phyloP scores from a whole-genome alignment of 2,329 filamentous ascomycete genomes.

The Penicillium sp. region DNA sequence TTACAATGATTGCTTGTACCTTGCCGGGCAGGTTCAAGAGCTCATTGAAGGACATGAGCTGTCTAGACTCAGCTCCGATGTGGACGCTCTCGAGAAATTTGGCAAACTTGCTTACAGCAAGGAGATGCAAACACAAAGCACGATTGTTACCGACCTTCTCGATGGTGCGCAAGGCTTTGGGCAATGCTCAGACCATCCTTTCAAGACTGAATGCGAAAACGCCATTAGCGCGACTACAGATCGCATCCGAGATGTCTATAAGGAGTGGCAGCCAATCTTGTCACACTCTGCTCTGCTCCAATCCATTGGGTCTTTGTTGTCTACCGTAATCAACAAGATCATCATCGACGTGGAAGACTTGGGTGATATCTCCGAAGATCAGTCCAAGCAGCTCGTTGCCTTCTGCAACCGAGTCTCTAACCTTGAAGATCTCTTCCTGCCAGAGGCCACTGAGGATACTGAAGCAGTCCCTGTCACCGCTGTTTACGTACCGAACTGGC shows the following conservation, averaged over 20 bases:
- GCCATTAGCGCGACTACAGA: slow-evolving; percentile 61
- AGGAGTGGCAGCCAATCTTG: slow-evolving; percentile 60
- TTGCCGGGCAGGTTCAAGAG: slow-evolving; percentile 56
- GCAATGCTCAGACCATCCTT: slow-evolving; percentile 61
- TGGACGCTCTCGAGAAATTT: slow-evolving; percentile 59
- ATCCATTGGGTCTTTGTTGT: slow-evolving; percentile 60
- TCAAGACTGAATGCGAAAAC: slow-evolving; percentile 61
- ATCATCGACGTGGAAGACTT: slow-evolving; percentile 65
- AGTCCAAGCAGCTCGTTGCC: slow-evolving; percentile 60
- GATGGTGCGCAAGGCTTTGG: slow-evolving; percentile 65
- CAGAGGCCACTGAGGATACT: slow-evolving; percentile 38
- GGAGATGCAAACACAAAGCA: slow-evolving; percentile 67
- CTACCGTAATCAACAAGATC: slow-evolving; percentile 60
- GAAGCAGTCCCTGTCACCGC: slow-evolving; percentile 56
- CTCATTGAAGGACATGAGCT: slow-evolving; percentile 51
- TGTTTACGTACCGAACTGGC: slow-evolving; percentile 64
- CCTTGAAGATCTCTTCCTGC: slow-evolving; percentile 60
- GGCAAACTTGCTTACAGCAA: slow-evolving; percentile 63
- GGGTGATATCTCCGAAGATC: slow-evolving; percentile 64
- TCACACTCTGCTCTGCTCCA: slow-evolving; percentile 64
- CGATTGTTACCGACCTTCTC: slow-evolving; percentile 63
- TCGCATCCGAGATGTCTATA: slow-evolving; percentile 58
- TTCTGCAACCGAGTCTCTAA: slow-evolving; percentile 59
- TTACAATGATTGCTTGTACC: slow-evolving; percentile 65
- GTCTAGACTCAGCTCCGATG: slow-evolving; percentile 56